Evolutionary conservation across 345 rosid species (phyloP), one percentile per base, ranked within the genome.

Genomic region (Bruguiera gymnorhiza): DNA sequence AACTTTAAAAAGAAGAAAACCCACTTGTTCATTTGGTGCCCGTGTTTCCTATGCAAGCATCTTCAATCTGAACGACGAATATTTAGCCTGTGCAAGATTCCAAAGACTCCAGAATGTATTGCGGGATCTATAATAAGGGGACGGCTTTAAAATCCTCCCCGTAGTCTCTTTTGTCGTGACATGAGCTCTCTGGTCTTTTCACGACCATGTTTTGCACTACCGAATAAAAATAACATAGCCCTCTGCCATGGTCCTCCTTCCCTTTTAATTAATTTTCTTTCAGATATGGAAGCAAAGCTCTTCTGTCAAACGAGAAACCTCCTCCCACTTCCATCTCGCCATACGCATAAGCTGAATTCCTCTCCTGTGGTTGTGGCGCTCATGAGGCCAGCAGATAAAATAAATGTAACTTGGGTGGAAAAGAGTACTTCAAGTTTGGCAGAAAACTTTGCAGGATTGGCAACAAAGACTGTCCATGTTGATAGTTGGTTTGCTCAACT

Each of bases 401-500:
- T 56, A 8, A 43, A 43, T 43, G 3, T 73, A 53, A 62, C 51
- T 50, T 58, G 63, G 50, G 60, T 62, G 55, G 70, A 80, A 32
- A 78, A 67, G 30, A 60, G 48, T 3, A 50, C 52, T 53, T 24
- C 69, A 32, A 72, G 57, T 20, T 59, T 29, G 3, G 73, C 48
- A 4, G 79, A 74, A 8, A 48, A 1, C 53, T 19, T 27, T 21
- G 7, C 55, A 52, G 74, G 53, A 23, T 23, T 73, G 20, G 24
- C 66, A 11, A 30, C 61, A 24, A 82, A 76, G 68, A 77, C 72
- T 3, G 82, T 61, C 64, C 80, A 82, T 36, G 73, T 75, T 31
- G 97, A 91, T 66, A 78, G 57, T 71, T 85, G 88, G 83, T 77
- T 89, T 13, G 87, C 85, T 24, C 78, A 30, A 48, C 65, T 83